Evolutionary conservation across 2,329 filamentous ascomycete genomes (phyloP).

Genomic region (Colletotrichum salicis): DNA sequence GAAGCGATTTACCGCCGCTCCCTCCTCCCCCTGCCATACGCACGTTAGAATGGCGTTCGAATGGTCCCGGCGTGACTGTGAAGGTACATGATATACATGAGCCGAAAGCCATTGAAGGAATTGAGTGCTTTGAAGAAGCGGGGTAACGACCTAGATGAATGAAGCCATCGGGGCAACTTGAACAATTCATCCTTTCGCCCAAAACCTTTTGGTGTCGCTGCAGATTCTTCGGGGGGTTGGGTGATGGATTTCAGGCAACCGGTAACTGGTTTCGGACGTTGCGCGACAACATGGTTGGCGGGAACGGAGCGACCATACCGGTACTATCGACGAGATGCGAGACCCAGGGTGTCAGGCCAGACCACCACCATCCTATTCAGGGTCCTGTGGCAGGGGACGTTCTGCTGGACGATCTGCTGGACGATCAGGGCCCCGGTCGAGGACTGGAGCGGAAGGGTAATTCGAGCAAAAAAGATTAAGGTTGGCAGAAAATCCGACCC

Average conservation of each 20-base stretch:
- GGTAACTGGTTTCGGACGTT: neutral
- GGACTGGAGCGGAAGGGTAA: slow-evolving; percentile 11
- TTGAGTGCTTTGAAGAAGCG: neutral
- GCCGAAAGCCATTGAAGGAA: neutral
- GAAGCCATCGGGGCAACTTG: neutral
- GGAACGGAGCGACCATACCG: neutral
- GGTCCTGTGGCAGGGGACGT: slow-evolving; percentile 24
- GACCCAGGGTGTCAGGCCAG: neutral
- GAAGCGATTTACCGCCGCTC: neutral
- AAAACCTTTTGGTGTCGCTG: neutral
- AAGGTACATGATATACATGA: neutral
- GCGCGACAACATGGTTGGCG: neutral
- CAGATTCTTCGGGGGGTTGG: neutral
- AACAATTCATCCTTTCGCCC: neutral
- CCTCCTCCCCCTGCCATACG: neutral
- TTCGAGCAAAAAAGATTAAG: neutral
- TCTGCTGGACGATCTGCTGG: slow-evolving; percentile 15
- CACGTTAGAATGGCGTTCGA: neutral
- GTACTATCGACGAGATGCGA: neutral
- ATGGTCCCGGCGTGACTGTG: neutral
- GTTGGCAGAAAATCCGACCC: neutral
- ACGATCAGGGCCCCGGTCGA: slow-evolving; percentile 28
- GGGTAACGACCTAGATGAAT: neutral
- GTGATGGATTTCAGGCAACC: neutral
- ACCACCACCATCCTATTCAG: slow-evolving; percentile 15